These are phyloP conservation scores for Salix viminalis DNA, from an alignment of 345 rosid genomes.

Conservation along the genomic window DNA sequence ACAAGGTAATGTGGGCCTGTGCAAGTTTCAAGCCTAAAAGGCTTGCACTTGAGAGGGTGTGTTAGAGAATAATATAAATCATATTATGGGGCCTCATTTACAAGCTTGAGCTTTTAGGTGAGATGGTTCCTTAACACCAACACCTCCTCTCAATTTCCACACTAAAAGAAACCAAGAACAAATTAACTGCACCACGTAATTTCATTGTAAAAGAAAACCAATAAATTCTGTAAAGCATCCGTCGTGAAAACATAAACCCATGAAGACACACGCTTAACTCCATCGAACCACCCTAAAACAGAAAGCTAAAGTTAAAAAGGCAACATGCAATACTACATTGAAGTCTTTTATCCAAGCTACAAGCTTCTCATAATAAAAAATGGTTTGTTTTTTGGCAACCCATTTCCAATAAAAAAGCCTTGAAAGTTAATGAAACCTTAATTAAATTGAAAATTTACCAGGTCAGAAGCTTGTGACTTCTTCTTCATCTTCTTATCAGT, in stretches of 20 bases:
- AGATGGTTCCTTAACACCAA: no score
- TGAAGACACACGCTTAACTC: not conserved
- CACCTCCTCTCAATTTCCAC: not conserved
- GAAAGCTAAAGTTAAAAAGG: not conserved
- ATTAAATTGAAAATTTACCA: not conserved
- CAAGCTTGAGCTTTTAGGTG: no score
- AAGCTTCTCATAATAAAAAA: not conserved
- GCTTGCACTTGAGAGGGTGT: no score
- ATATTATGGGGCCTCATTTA: no score
- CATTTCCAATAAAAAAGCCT: not conserved
- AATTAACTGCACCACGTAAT: not conserved
- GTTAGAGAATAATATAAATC: no score
- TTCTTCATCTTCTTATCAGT: slow-evolving; percentile 58
- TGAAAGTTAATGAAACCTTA: not conserved
- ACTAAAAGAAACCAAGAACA: not conserved
- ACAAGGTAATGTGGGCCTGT: no score
- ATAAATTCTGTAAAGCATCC: not conserved
- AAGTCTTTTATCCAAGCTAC: not conserved
- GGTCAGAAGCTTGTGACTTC: slow-evolving; percentile 31
- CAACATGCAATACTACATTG: not conserved
- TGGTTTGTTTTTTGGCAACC: not conserved
- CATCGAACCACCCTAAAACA: not conserved
- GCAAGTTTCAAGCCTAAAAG: no score
- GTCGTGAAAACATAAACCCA: not conserved
- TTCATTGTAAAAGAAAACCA: not conserved